Base-by-base conservation (phyloP, 2,329 filamentous ascomycete species). In the Akanthomyces muscarius region DNA sequence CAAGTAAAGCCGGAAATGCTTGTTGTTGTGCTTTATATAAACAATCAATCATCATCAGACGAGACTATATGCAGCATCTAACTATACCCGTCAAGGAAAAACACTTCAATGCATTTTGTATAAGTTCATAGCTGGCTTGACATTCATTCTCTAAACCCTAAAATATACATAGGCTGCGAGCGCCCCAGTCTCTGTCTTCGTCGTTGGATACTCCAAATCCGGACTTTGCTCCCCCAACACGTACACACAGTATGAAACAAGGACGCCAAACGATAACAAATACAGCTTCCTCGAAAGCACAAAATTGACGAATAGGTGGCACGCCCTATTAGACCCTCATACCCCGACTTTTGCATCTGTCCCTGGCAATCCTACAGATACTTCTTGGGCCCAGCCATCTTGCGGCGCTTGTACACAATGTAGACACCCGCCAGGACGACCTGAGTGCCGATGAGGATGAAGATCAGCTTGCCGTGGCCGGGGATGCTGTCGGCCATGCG, bases 371-470 rank as follows among this genome's bases (percentile, higher is more conserved):
- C 23, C 33, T 80, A 97, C 73, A 97, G 78, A 75, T 92, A 97
- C 79, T 97, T 97, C 83, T 97, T 97, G n/a, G 91, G 91, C 75
- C 87, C 86, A 66, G 82, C 86, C 45, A 85, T 82, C 76, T 89
- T 86, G 71, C 89, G 87, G 69, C 87, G 84, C 83, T 96, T 96
- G 78, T 97, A 97, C 64, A 88, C 73, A 44, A 91, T 74, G 72
- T 93, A 97, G 1, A 81, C 84, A 2, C 76, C 86, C 0, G 86
- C 85, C 38, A 96, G 79, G 67, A 92, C 73, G 55, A 90, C 72
- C 77, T 97, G 92, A 66, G 91, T 86, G 21, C 84, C 87, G 62
- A 97, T 80, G 64, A 96, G 83, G 64, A 92, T 78, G 70, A 89
- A 83, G 67, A 96, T 84, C 68, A 87, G 74, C 66, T 74, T 78